Evolutionary conservation across 2,329 filamentous ascomycete genomes (phyloP).

Genomic region (Colletotrichum chrysophilum): DNA sequence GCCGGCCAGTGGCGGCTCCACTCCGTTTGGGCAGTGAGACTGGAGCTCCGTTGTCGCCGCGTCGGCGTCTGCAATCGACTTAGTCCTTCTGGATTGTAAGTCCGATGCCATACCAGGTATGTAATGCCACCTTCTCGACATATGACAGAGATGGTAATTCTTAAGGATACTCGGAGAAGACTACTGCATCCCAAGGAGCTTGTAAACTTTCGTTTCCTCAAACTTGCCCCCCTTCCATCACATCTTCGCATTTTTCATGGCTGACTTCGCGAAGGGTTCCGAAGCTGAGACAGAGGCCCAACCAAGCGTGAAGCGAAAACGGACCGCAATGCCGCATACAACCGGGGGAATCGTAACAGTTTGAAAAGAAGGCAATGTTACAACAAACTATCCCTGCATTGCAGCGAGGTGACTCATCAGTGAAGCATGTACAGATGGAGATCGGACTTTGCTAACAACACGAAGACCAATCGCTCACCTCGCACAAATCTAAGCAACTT

Average conservation of each 20-base stretch:
- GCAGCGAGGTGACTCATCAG: background rate
- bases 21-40: background rate
- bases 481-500: background rate
- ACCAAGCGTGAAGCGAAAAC: background rate
- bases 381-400: background rate
- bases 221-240: background rate
- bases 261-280: background rate
- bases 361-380: background rate
- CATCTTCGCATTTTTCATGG: background rate
- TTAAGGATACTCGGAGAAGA: background rate
- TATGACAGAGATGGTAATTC: background rate
- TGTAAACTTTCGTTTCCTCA: background rate
- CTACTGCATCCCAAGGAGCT: too few relatives aligned
- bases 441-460: background rate
- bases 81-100: background rate
- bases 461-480: background rate
- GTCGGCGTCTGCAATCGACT: background rate
- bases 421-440: background rate
- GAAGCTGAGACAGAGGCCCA: background rate
- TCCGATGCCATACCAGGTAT: background rate
- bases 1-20: background rate
- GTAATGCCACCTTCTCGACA: background rate
- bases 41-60: background rate
- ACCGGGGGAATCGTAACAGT: accelerated
- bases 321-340: background rate